phyloP scores from a whole-genome alignment of 176 grass and related monocot genomes.

The Triticum turgidum region DNA sequence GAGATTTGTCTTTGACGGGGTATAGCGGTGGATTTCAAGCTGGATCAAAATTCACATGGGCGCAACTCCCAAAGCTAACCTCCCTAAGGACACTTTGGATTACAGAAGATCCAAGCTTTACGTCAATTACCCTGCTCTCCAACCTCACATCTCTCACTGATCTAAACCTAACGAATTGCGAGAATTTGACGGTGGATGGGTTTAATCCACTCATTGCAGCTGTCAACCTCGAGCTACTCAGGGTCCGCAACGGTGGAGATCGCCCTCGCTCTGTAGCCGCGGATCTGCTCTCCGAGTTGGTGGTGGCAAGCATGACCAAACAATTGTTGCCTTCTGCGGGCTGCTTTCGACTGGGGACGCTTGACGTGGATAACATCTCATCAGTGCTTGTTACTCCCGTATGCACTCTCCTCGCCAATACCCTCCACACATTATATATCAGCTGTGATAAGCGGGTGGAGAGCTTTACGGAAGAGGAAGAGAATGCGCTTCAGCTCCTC shows the following conservation, averaged over 20 bases:
- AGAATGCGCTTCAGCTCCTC: neutral
- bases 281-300: neutral
- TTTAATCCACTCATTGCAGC: neutral
- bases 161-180: neutral
- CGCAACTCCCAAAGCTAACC: neutral
- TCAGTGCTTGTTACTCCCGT: neutral
- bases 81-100: neutral
- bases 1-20: too few relatives aligned
- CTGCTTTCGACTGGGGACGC: neutral
- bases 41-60: neutral
- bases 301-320: too few relatives aligned
- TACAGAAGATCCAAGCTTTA: neutral
- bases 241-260: fast-evolving
- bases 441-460: neutral
- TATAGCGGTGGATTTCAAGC: too few relatives aligned
- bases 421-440: too few relatives aligned
- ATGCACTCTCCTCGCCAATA: too few relatives aligned
- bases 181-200: neutral
- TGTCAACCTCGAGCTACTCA: neutral
- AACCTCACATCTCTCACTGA: neutral
- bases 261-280: neutral
- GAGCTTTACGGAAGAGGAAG: neutral
- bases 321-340: neutral
- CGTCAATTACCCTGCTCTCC: neutral
- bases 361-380: neutral